Evolutionary conservation across 1,139 yeast species (phyloP), one percentile per base, ranked within the genome.

Genomic region (Yamadazyma jaroonii): DNA sequence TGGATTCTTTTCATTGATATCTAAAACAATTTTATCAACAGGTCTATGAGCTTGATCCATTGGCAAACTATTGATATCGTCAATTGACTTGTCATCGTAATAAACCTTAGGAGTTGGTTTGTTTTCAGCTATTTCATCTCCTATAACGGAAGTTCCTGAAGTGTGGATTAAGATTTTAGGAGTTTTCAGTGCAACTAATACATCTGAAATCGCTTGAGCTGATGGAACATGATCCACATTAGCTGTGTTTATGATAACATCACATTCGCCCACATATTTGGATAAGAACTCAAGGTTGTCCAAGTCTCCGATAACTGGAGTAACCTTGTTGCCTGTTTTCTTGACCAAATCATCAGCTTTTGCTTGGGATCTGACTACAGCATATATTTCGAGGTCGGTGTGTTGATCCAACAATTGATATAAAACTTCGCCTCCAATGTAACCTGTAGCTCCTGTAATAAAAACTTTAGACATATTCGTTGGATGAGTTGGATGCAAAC

Each of bases 391-490:
- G 26, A 48, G 50, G 11, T 47, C 45, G 11, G 31, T 21, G 10
- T 42, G 33, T 14, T 41, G 39, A 34, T 54, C 43, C 20, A 62
- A 42, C 13, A 62, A 38, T 41, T 57, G 53, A 43, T 56, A 47
- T 31, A 65, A 47, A 11, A 57, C 53, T 39, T 57, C 57, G 10
- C 69, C 71, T 7, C 70, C 72, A 36, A 65, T 60, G 41, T 56
- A 65, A 4, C 72, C 71, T 7, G 70, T 65, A n/a, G 65, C 68
- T 21, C 72, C 72, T 4, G 64, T 56, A 15, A 57, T 34, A 32
- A 54, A 53, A 23, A 53, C 53, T 34, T 45, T 49, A 29, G 33
- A 26, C 7, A 24, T 11, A n/a, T n/a, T n/a, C 31, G 26, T 33
- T 25, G 20, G 6, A 4, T 6, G 6, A 17, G 17, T 21, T 11